Percentiles rank a stretch among this genome's conserved stretches.
Evolutionary conservation across 257 asterid species (phyloP).

Genomic region (Salvia hispanica): DNA sequence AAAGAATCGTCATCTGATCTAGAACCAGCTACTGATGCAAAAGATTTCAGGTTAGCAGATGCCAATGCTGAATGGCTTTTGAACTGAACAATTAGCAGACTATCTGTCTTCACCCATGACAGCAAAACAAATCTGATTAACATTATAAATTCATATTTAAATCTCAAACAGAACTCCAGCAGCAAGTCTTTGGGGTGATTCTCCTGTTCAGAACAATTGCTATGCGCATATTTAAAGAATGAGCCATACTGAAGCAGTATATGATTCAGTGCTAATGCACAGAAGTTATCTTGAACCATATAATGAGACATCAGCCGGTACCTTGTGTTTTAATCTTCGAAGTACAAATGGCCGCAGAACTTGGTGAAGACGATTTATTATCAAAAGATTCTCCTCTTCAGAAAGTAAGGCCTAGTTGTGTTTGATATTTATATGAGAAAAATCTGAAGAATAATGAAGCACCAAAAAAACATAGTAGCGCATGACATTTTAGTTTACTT

Average conservation of each 20-base stretch:
- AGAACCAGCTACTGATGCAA: slow-evolving; percentile 20
- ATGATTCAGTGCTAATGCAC: slow-evolving; percentile 12
- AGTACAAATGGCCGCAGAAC: slow-evolving; percentile 98
- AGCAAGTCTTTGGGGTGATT: slow-evolving; percentile 8
- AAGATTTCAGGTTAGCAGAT: slow-evolving; percentile 17
- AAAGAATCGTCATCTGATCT: background rate
- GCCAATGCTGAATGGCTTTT: slow-evolving; percentile 6
- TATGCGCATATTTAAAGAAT: slow-evolving; percentile 18
- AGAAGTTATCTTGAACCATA: slow-evolving; percentile 7
- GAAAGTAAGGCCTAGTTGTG: slow-evolving; percentile 82
- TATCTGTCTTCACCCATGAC: slow-evolving; percentile 4
- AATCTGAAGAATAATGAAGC: slow-evolving; percentile 21
- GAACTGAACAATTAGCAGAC: background rate
- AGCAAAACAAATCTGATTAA: slow-evolving; percentile 18
- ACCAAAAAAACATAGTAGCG: slow-evolving; percentile 23
- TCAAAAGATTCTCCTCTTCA: slow-evolving; percentile 98
- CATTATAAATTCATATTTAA: slow-evolving; percentile 6
- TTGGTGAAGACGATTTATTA: slow-evolving; percentile 98
- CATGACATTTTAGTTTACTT: slow-evolving; percentile 25
- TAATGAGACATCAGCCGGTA: slow-evolving; percentile 32
- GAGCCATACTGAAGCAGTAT: background rate
- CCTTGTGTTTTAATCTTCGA: slow-evolving; percentile 98
- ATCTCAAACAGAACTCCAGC: slow-evolving; percentile 18
- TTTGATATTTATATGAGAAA: slow-evolving; percentile 27
- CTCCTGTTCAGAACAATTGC: slow-evolving; percentile 4